Evolutionary conservation across 2,329 filamentous ascomycete genomes (phyloP), one percentile per base, ranked within the genome.

Genomic region (Harringtonia lauricola): DNA sequence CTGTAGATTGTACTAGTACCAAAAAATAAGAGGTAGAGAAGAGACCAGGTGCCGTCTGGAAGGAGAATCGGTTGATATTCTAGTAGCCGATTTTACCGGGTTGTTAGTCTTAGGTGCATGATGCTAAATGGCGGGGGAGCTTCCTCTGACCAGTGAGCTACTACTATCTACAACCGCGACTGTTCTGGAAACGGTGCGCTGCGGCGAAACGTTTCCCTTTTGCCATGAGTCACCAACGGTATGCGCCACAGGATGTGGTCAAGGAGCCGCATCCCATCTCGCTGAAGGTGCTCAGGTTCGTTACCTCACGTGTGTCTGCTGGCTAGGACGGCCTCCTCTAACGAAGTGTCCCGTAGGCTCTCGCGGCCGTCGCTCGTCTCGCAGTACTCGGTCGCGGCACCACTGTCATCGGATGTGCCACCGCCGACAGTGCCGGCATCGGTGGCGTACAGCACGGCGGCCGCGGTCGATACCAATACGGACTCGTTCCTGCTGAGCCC

Each of bases 181-280:
- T n/a, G n/a, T n/a, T n/a, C n/a, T n/a, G n/a, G n/a, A n/a, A n/a
- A n/a, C n/a, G n/a, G 14, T 18, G 12, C 4, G n/a, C n/a, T 13
- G 3, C 15, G 14, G 13, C 26, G 10, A 3, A 8, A 6, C 9
- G 17, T 14, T 29, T 43, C 17, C 34, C 35, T 9, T 12, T 34
- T 26, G 47, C 49, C 10, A 78, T 78, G 74, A 76, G 70, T 59
- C 74, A 79, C 53, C 73, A 77, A 58, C 62, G 71, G 52, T 76
- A 73, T 52, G 65, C 72, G 8, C 74, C 73, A 14, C 67, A 73
- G 45, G 74, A 78, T 47, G 64, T 68, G 3, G 61, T 72, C 47
- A 86, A 86, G 61, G 85, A 89, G 63, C 83, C 84, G 31, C 84
- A 89, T 62, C 78, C 81, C 18, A 76, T 89, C 37, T 88, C 83